A percentile compares a stretch with the other conserved stretches of the same genome.
Evolutionary conservation across 2,329 filamentous ascomycete species (phyloP).

Genomic region (Xylaria sp.): DNA sequence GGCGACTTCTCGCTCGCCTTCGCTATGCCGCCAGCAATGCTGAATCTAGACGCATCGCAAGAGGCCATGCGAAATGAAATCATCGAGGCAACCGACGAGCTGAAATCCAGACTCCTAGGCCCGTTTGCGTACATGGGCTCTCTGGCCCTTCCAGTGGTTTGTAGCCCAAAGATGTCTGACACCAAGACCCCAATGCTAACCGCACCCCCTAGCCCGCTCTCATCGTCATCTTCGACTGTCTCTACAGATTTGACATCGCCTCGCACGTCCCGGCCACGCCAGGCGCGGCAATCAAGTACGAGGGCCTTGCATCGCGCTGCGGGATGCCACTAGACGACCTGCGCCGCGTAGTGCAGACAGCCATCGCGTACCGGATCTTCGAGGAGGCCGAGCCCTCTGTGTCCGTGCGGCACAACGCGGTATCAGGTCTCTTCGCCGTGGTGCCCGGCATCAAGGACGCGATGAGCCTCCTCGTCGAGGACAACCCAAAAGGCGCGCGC

Average conservation of each 20-base stretch:
- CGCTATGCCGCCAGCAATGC: slow-evolving; percentile 28
- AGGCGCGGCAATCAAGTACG: slow-evolving; percentile 32
- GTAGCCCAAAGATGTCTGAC: background rate
- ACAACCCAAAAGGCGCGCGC: slow-evolving; percentile 36
- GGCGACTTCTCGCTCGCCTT: slow-evolving; percentile 42
- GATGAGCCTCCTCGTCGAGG: slow-evolving; percentile 40
- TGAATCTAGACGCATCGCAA: slow-evolving; percentile 32
- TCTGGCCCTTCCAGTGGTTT: slow-evolving; percentile 35
- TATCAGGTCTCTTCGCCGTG: slow-evolving; percentile 36
- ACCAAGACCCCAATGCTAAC: background rate
- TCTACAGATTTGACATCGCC: slow-evolving; percentile 44
- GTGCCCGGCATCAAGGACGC: slow-evolving; percentile 37
- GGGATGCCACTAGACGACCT: slow-evolving; percentile 42
- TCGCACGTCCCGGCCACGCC: slow-evolving; percentile 40
- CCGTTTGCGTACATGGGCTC: slow-evolving; percentile 40
- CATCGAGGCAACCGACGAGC: slow-evolving; percentile 44
- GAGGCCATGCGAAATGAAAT: slow-evolving; percentile 37
- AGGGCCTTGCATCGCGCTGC: slow-evolving; percentile 19
- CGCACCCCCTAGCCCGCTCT: slow-evolving; percentile 33
- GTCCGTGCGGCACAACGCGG: slow-evolving; percentile 44
- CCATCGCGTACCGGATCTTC: slow-evolving; percentile 45
- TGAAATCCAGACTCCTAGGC: slow-evolving; percentile 41
- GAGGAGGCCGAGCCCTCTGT: slow-evolving; percentile 41
- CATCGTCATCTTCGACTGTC: slow-evolving; percentile 37
- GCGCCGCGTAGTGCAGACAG: slow-evolving; percentile 44